Base-by-base conservation (phyloP, 179 eudicot species). In the Camellia oleifera region DNA sequence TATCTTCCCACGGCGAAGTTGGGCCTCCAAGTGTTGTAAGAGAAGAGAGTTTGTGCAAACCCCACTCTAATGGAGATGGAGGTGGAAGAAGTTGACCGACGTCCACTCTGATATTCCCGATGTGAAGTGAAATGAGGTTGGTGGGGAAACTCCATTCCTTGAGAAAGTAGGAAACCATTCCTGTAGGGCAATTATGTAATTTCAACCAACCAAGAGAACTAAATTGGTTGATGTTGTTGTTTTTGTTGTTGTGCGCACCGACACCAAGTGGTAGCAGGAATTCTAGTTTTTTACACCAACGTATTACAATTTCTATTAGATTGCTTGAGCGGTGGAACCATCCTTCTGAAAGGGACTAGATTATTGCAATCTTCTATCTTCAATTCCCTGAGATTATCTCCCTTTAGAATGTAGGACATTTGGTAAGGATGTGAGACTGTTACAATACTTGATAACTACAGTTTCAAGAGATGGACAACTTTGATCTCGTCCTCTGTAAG, bases 291-390 rank as follows among this genome's bases (percentile, higher is more conserved):
- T 48, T 17, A 18, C 56, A 45, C 0, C 7, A 1, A 0, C 0
- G 0, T 10, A 69, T 20, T 0, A 1, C 1, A 7, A 50, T 4
- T 48, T 72, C 4, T 0, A 17, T 72, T 8, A 72, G 60, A 50
- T 52, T 72, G 75, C 40, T 50, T 46, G 75, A 2, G 4, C 14
- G 54, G 56, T n/a, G 14, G n/a, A 72, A 52, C 75, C 75, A 72
- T 50, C 75, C 60, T 20, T 72, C 60, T 9, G 75, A 60, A 20
- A 72, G n/a, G 40, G 75, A 72, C 75, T 9, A 72, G 44, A 20
- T 20, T 20, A 6, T 10, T 12, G 8, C 40, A 69, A 0, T 2
- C 0, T 0, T 0, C 0, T 53, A 74, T 13, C 23, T 0, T 0
- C 48, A 74, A 4, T 26, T 3, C 5, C 8, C 23, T 7, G 40